Base-by-base conservation (phyloP, 768 basidiomycete genomes). In the Epithele typhae region DNA sequence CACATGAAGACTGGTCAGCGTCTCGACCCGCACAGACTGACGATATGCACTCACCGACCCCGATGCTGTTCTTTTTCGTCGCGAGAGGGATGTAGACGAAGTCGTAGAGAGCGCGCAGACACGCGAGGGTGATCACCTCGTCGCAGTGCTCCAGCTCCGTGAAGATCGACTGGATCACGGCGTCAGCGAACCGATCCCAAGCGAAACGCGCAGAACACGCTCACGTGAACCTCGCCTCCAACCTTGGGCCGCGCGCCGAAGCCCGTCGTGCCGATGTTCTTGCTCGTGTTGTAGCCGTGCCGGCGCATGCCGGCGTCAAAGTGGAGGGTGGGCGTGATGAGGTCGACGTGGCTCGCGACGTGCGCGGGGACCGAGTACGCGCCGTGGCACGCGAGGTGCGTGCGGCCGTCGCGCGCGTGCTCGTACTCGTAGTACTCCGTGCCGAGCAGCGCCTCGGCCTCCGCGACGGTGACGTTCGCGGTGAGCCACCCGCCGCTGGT, bases 311-410 rank as follows among this genome's bases (percentile, higher is more conserved):
- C 32, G 32, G 11, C 27, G 17, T 14, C 67, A 54, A 87, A 87
- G 63, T 80, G 77, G 1, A 83, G 82, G 0, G 86, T 87, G 0
- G 86, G 86, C 48, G 84, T 82, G 25, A 87, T 68, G 24, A 87
- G 61, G 24, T 86, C 82, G 42, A 87, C 61, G 55, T 87, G 82
- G 7, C 69, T 64, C 48, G 79, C 71, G 42, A 87, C 61, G 45
- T 74, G 53, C 43, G 69, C 68, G 0, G 86, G 86, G 17, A 88
- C 72, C 53, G 77, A 79, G 66, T 86, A 88, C 49, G 66, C 70
- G 3, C 72, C 38, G 74, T 77, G n/a, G 81, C 82, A 49, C 79
- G 75, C 69, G 44, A 86, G 64, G 35, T 84, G 64, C 25, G 68
- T 61, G n/a, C 77, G 75, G 4, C 76, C 80, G 41, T 68, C 74